Conservation (phyloP, 2,329 filamentous ascomycete genomes). For the Emergomyces pasteurianus region DNA sequence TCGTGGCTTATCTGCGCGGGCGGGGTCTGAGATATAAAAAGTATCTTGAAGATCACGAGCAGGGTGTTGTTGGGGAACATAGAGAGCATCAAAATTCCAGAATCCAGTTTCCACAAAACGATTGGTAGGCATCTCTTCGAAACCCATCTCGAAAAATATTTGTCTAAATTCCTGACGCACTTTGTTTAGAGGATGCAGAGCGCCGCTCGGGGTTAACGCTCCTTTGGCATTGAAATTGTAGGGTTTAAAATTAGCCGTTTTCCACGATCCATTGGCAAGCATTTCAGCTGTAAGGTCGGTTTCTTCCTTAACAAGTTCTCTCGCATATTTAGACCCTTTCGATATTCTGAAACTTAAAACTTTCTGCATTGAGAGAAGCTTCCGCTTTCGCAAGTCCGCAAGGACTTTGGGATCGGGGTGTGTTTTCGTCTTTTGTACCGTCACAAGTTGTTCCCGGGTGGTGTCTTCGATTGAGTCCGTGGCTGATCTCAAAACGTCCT, state of each 20-base stretch:
- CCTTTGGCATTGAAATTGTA: slow-evolving; percentile 67
- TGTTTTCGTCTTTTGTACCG: slow-evolving; percentile 57
- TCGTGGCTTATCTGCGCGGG: slow-evolving; percentile 55
- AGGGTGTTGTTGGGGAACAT: slow-evolving; percentile 94
- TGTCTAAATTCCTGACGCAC: slow-evolving; percentile 90
- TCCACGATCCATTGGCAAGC: slow-evolving; percentile 77
- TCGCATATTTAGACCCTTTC: slow-evolving; percentile 80
- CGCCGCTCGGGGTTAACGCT: slow-evolving; percentile 36
- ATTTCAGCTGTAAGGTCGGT: slow-evolving; percentile 93
- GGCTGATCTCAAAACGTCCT: slow-evolving; percentile 42
- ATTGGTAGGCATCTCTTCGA: slow-evolving; percentile 94
- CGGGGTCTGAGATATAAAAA: slow-evolving; percentile 92
- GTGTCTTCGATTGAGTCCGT: slow-evolving; percentile 67
- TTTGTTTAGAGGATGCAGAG: slow-evolving; percentile 62
- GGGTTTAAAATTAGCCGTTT: slow-evolving; percentile 77
- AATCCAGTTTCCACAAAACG: slow-evolving; percentile 92
- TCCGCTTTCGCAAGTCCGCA: slow-evolving; percentile 79
- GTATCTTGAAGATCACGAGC: slow-evolving; percentile 96
- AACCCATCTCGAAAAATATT: slow-evolving; percentile 99
- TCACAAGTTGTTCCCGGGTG: slow-evolving; percentile 62
- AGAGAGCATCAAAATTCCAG: slow-evolving; percentile 98
- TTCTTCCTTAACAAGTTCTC: slow-evolving; percentile 82
- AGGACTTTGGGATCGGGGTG: slow-evolving; percentile 63
- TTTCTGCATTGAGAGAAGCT: slow-evolving; percentile 74
- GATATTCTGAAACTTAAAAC: slow-evolving; percentile 69